Base-by-base conservation (phyloP, 2,329 filamentous ascomycete species). In the Paraphoma sp. region DNA sequence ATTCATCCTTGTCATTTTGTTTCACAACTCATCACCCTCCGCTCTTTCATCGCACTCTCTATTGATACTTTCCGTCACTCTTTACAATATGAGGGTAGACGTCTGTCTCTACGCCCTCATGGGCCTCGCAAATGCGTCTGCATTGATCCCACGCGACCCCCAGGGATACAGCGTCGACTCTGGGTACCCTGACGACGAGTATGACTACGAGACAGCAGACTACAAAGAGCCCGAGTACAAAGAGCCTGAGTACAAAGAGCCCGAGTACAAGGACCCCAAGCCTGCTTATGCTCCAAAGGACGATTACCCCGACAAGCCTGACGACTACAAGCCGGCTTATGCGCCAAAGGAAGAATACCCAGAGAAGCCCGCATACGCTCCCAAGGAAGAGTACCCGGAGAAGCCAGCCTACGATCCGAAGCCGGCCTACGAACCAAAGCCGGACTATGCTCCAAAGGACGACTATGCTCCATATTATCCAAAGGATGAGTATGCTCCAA, bases 61-160 rank as follows among this genome's bases (percentile, higher is more conserved):
- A 57, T n/a, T 14, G 12, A 62, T 54, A 60, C 60, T 68, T 52
- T 61, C 48, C 48, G 53, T 44, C 51, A 53, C 64, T 45, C 49
- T 53, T 66, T 54, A 42, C 60, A 65, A 59, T 36, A 70, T 72
- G 71, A 72, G 59, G 50, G 51, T 48, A 36, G 45, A 59, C 46
- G 44, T 60, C 33, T 59, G 53, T 48, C 49, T 60, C 48, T 45
- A 50, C 36, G 59, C 58, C 44, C 47, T 68, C 45, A 29, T 69
- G 54, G 64, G 64, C 57, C 38, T 62, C 43, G 65, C 59, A 40
- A 48, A 65, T 47, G 64, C 65, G 28, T 56, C 58, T 46, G 58
- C 51, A 48, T 53, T 59, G 53, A 41, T 54, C 30, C 56, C 49
- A 16, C 63, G 48, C 31, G 40, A 52, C 29, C 33, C 45, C 38